phyloP scores from a whole-genome alignment of 495 filamentous ascomycete species.

The Xylaria nigripes region DNA sequence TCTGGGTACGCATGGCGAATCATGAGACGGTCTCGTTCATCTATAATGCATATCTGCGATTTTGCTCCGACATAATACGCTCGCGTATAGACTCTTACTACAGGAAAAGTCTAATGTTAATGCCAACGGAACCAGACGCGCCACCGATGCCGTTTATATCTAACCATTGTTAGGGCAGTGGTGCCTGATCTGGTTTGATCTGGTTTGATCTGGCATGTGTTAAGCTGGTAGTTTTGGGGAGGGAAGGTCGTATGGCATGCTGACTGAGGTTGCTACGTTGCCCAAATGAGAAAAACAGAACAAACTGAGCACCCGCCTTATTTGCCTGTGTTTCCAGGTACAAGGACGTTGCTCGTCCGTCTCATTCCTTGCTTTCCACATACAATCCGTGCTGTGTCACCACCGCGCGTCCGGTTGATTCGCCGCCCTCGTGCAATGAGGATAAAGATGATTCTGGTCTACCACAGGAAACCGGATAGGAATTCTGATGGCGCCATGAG shows the following conservation, averaged over 20 bases:
- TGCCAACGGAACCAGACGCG: not conserved
- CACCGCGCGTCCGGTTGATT: conserved; percentile 7
- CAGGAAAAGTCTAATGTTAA: not conserved
- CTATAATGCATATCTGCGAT: not conserved
- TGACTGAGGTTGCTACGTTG: not conserved
- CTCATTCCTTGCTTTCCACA: not conserved
- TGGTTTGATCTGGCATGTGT: not conserved
- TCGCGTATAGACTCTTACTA: not conserved
- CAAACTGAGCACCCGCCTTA: not conserved
- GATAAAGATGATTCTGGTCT: not conserved
- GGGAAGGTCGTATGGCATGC: conserved; percentile 5
- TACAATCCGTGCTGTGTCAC: conserved; percentile 2
- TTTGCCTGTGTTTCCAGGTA: not conserved
- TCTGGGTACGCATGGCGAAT: conserved; percentile 1
- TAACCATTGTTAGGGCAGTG: conserved; percentile 1
- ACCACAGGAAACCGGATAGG: not conserved
- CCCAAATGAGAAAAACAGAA: not conserved
- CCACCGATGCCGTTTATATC: not conserved
- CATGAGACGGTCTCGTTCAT: not conserved
- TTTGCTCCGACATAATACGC: not conserved
- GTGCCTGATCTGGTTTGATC: not conserved
- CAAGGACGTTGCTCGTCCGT: not conserved
- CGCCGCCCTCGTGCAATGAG: not conserved
- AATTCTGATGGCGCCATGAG: not conserved
- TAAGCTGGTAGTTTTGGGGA: not conserved